Evolutionary conservation across 352 stramenopile species (phyloP).

Genomic region (Phytophthora ohioensis): DNA sequence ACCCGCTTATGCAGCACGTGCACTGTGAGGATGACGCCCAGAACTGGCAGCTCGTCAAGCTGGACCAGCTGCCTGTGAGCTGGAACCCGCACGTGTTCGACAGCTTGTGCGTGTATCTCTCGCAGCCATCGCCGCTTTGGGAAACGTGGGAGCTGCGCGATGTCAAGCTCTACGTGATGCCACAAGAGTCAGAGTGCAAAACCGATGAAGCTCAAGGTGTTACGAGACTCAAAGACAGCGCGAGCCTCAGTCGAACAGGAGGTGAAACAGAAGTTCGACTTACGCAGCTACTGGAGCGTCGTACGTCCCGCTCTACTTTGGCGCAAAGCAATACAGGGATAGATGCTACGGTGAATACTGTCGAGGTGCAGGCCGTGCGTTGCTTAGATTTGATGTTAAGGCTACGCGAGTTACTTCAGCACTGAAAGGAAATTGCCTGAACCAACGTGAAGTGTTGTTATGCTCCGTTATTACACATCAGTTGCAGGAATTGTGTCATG

Average conservation of each 20-base stretch:
- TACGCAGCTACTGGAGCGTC: conserved; percentile 24
- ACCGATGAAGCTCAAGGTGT: not conserved
- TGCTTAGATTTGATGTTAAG: conserved; percentile 40
- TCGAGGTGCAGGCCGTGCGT: conserved; percentile 29
- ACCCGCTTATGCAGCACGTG: conserved; percentile 63
- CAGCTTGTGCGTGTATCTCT: conserved; percentile 61
- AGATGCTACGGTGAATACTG: conserved; percentile 4
- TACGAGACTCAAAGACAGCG: conserved; percentile 10
- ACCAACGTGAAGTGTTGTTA: not conserved
- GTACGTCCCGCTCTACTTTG: conserved; percentile 19
- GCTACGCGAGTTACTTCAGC: conserved; percentile 28
- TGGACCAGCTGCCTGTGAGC: conserved; percentile 52
- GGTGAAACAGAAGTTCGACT: conserved; percentile 18
- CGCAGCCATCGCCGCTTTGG: conserved; percentile 68
- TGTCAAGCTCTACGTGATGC: conserved; percentile 49
- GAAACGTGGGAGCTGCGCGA: conserved; percentile 65
- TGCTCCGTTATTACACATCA: conserved; percentile 1
- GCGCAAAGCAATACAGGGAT: not conserved
- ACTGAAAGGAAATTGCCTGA: conserved; percentile 2
- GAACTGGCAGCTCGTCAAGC: conserved; percentile 68
- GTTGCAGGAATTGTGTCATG: conserved; percentile 25
- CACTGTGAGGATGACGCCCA: conserved; percentile 78
- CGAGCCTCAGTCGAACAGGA: conserved; percentile 7
- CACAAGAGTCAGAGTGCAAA: conserved; percentile 10
- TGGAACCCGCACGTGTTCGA: conserved; percentile 51